These are phyloP conservation scores for Solanum piurae DNA, from an alignment of 257 asterid species.

Conservation along the genomic window DNA sequence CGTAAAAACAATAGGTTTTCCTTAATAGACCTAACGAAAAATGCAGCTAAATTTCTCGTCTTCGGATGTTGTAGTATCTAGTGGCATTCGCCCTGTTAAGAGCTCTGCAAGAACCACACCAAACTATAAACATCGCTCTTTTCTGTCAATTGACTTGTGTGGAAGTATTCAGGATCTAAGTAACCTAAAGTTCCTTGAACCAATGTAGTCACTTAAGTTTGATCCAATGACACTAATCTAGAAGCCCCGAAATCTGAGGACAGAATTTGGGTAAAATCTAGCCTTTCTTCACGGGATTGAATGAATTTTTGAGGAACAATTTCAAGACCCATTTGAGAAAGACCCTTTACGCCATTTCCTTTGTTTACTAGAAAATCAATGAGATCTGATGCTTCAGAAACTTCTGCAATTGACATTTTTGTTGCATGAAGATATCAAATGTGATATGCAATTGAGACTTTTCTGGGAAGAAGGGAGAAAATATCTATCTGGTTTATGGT, in stretches of 20 bases:
- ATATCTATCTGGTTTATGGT: not conserved
- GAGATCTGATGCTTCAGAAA: constrained; percentile 12
- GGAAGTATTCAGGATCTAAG: not conserved
- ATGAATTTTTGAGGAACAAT: constrained; percentile 26
- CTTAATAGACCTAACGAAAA: not conserved
- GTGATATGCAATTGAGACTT: not conserved
- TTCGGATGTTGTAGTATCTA: not conserved
- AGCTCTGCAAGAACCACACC: not conserved
- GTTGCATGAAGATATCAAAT: not conserved
- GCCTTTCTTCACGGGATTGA: constrained; percentile 25
- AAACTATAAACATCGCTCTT: not conserved
- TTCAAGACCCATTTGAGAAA: constrained; percentile 20
- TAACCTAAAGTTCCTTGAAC: not conserved
- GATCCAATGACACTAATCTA: not conserved
- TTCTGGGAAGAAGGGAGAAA: not conserved
- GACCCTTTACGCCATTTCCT: constrained; percentile 46
- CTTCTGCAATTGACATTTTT: constrained; percentile 12
- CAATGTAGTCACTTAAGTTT: not conserved
- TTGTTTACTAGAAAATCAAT: constrained; percentile 23
- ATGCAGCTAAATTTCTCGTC: not conserved
- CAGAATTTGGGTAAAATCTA: not conserved
- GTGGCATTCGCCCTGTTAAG: not conserved
- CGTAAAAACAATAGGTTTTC: not conserved
- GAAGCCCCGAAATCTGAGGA: constrained; percentile 2
- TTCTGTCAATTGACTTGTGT: not conserved